Base-by-base conservation (phyloP, 805 yeast species). In the Saccharomycopsis fermentans region DNA sequence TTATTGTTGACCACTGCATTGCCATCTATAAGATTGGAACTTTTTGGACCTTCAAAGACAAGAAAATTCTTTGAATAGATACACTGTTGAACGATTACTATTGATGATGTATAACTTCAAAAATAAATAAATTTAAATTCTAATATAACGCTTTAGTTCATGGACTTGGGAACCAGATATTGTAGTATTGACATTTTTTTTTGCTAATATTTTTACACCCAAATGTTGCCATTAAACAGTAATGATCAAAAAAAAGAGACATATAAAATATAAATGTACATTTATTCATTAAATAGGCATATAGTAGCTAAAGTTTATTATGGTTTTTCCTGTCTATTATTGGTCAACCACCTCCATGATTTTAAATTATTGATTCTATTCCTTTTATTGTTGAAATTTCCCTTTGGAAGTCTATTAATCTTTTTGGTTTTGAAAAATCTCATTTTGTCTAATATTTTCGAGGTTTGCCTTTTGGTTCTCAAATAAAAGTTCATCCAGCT, bases 51-150 rank as follows among this genome's bases (percentile, higher is more conserved):
- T 59, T 86, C 96, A 17, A 73, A 80, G 58, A 74, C 92, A 58
- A 88, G 98, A 81, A 89, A 88, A 78, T 92, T 88, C 80, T 90
- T 90, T 69, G 96, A 90, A 69, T 91, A 80, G 68, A 37, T n/a
- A n/a, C n/a, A 17, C 9, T 19, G 56, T 32, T 34, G 12, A 54
- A 11, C 4, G 48, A 4, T 16, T 3, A 21, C 12, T 12, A 32
- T 32, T 26, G 9, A 4, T 43, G 26, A 24, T 21, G 24, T 12
- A 43, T 19, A 43, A 19, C 6, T 43, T 24, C 26, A 43, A 16
- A 43, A 6, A 19, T 21, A 19, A 4, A 21, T 21, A 21, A 43
- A 43, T 43, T 43, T 43, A 9, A 43, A 37, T 9, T 43, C 48
- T 43, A 43, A 43, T 43, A 43, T 43, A 21, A 43, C 9, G 50